phyloP scores from a whole-genome alignment of 495 filamentous ascomycete species.

The Terfezia boudieri region DNA sequence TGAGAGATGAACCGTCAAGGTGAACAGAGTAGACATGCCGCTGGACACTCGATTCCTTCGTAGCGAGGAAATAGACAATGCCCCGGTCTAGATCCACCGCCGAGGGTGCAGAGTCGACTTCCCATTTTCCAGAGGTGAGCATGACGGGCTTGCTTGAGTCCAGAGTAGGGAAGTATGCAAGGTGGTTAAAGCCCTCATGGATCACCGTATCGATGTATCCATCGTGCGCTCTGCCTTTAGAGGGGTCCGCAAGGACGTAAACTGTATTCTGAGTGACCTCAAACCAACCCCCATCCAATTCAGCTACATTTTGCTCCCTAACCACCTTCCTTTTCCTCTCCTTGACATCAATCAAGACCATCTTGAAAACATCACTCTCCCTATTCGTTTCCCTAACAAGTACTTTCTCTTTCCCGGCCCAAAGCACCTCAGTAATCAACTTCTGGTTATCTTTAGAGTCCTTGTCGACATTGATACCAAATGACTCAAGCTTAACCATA shows the following conservation, averaged over 20 bases:
- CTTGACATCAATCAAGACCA: conserved; percentile 65
- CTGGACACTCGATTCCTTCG: conserved; percentile 68
- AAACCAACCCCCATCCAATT: conserved; percentile 88
- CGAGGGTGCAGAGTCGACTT: conserved; percentile 73
- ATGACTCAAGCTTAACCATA: conserved; percentile 52
- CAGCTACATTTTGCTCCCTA: conserved; percentile 49
- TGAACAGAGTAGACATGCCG: conserved; percentile 78
- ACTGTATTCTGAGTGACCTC: conserved; percentile 73
- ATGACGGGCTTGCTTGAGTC: conserved; percentile 59
- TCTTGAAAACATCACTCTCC: conserved; percentile 71
- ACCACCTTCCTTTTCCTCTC: conserved; percentile 57
- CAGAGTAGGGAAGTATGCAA: conserved; percentile 85
- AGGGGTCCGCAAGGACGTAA: conserved; percentile 66
- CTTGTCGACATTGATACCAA: conserved; percentile 51
- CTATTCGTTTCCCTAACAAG: conserved; percentile 81
- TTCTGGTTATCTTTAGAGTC: conserved; percentile 63
- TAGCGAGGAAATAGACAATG: conserved; percentile 73
- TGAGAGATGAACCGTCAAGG: conserved; percentile 49
- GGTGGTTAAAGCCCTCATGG: conserved; percentile 66
- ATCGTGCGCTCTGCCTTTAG: conserved; percentile 52
- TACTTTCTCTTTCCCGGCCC: conserved; percentile 58
- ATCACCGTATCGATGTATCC: conserved; percentile 89
- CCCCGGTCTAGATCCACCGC: conserved; percentile 69
- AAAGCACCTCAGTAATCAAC: conserved; percentile 80
- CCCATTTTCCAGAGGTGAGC: conserved; percentile 78